phyloP scores from a whole-genome alignment of 768 basidiomycete species.

The Calocybe indica region DNA sequence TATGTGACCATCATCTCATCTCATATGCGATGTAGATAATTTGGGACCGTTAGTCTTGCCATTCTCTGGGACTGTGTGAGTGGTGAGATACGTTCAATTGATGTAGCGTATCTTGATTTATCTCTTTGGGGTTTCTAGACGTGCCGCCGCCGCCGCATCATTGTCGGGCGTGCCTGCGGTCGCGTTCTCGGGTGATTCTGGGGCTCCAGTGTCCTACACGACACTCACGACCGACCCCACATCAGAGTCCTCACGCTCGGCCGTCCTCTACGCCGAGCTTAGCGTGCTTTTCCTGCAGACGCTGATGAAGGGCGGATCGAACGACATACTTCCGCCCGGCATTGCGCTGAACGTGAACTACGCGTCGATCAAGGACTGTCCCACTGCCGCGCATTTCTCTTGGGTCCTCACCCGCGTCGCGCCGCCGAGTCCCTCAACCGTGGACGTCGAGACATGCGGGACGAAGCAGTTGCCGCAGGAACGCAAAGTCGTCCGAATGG shows the following conservation, averaged over 20 bases:
- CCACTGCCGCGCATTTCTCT: slow-evolving; percentile 28
- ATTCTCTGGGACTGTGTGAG: slow-evolving; percentile 39
- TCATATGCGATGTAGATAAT: slow-evolving; percentile 18
- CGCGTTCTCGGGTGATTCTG: slow-evolving; percentile 40
- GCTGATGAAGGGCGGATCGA: slow-evolving; percentile 18
- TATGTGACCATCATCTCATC: background rate
- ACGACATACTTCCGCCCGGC: slow-evolving; percentile 33
- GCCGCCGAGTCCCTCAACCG: slow-evolving; percentile 16
- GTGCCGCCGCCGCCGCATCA: slow-evolving; percentile 44
- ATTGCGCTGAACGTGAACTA: slow-evolving; percentile 48
- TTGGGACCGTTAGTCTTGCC: slow-evolving; percentile 22
- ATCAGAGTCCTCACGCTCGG: slow-evolving; percentile 27
- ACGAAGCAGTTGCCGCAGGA: slow-evolving; percentile 36
- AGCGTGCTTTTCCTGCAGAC: slow-evolving; percentile 31
- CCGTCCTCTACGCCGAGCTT: slow-evolving; percentile 37
- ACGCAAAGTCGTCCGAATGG: slow-evolving; percentile 27
- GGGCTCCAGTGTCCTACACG: slow-evolving; percentile 42
- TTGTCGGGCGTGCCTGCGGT: slow-evolving; percentile 42
- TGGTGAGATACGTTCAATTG: background rate
- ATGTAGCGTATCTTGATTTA: background rate
- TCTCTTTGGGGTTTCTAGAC: slow-evolving; percentile 21
- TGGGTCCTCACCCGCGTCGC: slow-evolving; percentile 40
- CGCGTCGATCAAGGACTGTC: slow-evolving; percentile 31
- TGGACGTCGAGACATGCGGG: slow-evolving; percentile 41
- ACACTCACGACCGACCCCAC: slow-evolving; percentile 32